These are phyloP conservation scores for Pyronema omphalodes DNA, from an alignment of 495 filamentous ascomycete genomes.

Conservation along the genomic window DNA sequence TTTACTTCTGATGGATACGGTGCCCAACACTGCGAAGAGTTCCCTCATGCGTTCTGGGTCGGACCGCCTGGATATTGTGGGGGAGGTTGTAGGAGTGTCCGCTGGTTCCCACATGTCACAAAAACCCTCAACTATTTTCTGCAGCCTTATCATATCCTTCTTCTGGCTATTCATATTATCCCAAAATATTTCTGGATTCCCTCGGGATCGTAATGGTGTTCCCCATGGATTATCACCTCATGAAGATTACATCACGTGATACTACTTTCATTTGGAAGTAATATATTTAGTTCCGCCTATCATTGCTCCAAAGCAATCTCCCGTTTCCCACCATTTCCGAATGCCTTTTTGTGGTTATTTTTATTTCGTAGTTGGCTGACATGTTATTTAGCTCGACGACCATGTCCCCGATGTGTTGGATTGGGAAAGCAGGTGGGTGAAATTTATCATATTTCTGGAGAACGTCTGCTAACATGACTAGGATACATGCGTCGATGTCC, in stretches of 20 bases:
- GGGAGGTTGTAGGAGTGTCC: too few species aligned
- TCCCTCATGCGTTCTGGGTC: not conserved
- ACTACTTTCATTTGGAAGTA: not conserved
- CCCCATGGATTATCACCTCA: too few species aligned
- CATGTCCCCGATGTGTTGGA: conserved; percentile 41
- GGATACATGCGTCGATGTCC: conserved; percentile 82
- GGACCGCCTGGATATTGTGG: not conserved
- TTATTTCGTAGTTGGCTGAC: conserved; percentile 1
- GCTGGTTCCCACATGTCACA: too few species aligned
- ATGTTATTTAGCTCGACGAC: conserved; percentile 35
- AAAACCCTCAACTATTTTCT: too few species aligned
- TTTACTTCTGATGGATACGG: not conserved
- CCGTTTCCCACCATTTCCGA: not conserved
- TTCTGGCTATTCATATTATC: too few species aligned
- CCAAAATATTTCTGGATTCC: too few species aligned
- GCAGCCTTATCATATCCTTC: too few species aligned
- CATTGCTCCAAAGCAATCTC: not conserved
- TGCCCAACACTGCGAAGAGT: not conserved
- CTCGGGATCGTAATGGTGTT: too few species aligned
- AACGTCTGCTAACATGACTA: conserved; percentile 24
- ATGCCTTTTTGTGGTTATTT: conserved; percentile 1
- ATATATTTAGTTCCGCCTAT: too few species aligned
- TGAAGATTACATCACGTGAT: not conserved
- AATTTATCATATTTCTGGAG: not conserved
- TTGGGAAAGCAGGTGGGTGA: conserved; percentile 35